Conservation (phyloP, 345 rosid species). For the Salix exigua region DNA sequence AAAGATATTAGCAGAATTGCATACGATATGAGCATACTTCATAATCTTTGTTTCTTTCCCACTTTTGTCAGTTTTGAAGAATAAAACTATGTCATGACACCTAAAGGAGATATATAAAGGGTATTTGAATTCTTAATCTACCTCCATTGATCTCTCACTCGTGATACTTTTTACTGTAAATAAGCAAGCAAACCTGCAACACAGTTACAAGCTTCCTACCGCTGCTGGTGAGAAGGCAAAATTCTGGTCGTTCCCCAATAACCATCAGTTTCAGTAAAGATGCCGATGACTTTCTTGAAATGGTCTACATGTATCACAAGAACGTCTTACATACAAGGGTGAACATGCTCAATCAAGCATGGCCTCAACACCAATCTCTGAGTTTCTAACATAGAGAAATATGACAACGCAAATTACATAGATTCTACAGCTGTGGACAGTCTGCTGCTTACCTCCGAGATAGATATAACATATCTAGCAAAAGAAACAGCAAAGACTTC, state of each 20-base stretch:
- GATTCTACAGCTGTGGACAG: slow-evolving; percentile 46
- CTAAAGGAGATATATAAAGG: background rate
- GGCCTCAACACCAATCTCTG: slow-evolving; percentile 38
- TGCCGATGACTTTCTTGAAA: slow-evolving; percentile 49
- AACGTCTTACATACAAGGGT: slow-evolving; percentile 47
- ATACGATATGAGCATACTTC: background rate
- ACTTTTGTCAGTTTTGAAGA: background rate
- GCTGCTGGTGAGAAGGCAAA: slow-evolving; percentile 55
- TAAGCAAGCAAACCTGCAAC: slow-evolving; percentile 43
- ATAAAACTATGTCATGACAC: background rate
- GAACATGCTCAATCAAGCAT: slow-evolving; percentile 39
- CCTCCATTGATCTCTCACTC: background rate
- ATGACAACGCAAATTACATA: slow-evolving; percentile 43
- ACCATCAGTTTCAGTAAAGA: slow-evolving; percentile 46
- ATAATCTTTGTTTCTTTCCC: background rate
- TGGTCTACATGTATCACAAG: slow-evolving; percentile 41
- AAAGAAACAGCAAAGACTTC: slow-evolving; percentile 36
- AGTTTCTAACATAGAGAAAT: slow-evolving; percentile 45
- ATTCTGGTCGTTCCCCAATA: slow-evolving; percentile 40
- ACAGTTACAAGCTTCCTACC: slow-evolving; percentile 55
- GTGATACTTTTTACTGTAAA: background rate
- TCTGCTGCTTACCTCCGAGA: slow-evolving; percentile 39
- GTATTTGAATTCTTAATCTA: background rate
- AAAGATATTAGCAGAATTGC: background rate
- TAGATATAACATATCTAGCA: slow-evolving; percentile 33